Base-by-base conservation (phyloP, 345 rosid species). In the Syzygium aqueum region DNA sequence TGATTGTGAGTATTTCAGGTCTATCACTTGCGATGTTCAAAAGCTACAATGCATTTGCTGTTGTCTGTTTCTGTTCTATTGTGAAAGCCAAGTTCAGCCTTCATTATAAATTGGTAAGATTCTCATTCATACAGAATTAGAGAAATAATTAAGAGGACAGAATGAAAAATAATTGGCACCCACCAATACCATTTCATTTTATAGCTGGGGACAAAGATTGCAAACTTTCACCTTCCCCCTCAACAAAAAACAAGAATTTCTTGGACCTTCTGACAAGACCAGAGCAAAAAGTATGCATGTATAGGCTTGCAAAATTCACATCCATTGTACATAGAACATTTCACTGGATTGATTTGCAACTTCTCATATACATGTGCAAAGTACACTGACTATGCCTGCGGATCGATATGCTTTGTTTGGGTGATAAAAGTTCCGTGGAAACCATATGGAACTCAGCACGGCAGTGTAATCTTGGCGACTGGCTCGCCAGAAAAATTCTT, bases 381-480 rank as follows among this genome's bases (percentile, higher is more conserved):
- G 25, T 67, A 22, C 23, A 56, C 27, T 33, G 40, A 67, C 25
- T 17, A 33, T 67, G 80, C 46, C 25, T 33, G 46, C 11, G 25
- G 25, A 67, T 33, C 23, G 1, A 67, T 67, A 67, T 9, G 80
- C 14, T 67, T 67, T 46, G 17, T 8, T 37, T 80, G 84, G 52
- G 59, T 23, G 61, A 91, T 21, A 56, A 87, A 93, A 27, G 86
- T 85, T 63, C 93, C 93, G 61, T 92, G 95, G 82, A 90, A 90
- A 16, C 94, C 95, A 49, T 91, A 91, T 6, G 93, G 93, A 46
- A 91, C 95, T 84, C 94, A 89, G 53, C 50, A 52, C 0, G 93
- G 91, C 63, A 93, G 8, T 23, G 88, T 88, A 27, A 93, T 89
- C 51, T 85, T 87, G 46, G 91, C 93, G 1, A 88, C 84, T 6